Evolutionary conservation across 1,284 basidiomycete species (phyloP), one percentile per base, ranked within the genome.

Genomic region (Ganoderma resinaceum): DNA sequence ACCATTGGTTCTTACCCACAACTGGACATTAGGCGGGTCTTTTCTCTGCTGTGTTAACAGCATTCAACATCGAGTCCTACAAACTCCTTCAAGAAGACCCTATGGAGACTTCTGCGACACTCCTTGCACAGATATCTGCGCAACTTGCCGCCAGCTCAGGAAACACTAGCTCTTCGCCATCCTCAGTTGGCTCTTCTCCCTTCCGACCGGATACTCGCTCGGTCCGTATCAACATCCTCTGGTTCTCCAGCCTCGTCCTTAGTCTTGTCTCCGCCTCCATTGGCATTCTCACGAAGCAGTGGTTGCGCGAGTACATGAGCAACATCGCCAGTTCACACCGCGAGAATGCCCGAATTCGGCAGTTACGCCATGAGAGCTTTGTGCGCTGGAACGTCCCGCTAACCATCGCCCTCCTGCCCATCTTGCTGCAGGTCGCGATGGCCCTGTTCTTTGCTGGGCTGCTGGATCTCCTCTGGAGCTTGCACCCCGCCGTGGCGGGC

Each of bases 221-320:
- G 6, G 37, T 73, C 1, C 65, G 72, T 2, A 70, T 76, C 69
- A 76, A 76, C 60, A 67, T 70, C 7, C 68, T 77, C 3, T 77
- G 76, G 76, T 77, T 77, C 68, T 69, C 73, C 1, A 72, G 75
- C 38, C 70, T 77, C 7, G 75, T 77, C 11, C 68, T 74, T 29
- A 74, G 73, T 59, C 72, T 77, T 14, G 65, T 71, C 20, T 71
- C 76, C 0, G 75, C 76, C 1, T 74, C 75, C 2, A 64, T 76
- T 14, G 74, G 73, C 43, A 75, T 77, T 23, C 67, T 74, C 35
- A 72, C 71, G 16, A 75, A 75, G 35, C 76, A 77, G 38, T 77
- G 76, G 76, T 59, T 77, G 20, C 68, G 72, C 23, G 71, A 76
- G n/a, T 74, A 73, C 60, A 61, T 70, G 37, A 67, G 67, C 43